Base-by-base conservation (phyloP, 2,329 filamentous ascomycete genomes). In the Penicillium sp. region DNA sequence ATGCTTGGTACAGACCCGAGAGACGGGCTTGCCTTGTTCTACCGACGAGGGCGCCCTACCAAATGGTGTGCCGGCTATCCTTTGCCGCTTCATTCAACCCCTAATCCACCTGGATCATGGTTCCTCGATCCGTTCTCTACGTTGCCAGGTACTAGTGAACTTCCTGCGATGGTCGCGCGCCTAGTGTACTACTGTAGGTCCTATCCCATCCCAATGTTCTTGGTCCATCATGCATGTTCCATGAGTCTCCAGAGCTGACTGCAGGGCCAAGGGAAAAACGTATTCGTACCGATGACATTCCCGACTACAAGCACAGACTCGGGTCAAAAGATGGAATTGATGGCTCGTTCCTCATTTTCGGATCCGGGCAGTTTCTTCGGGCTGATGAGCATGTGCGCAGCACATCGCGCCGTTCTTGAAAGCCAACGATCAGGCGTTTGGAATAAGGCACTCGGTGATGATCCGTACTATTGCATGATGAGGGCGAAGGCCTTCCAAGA, bases 271-370 rank as follows among this genome's bases (percentile, higher is more conserved):
- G 68, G 64, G 54, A 64, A 64, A 55, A 55, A 59, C 27, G 60
- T 69, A 10, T 67, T 72, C 47, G 59, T 72, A 28, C 70, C 70
- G 5, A 65, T 69, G 59, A 72, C 70, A 1, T 72, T 72, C 44
- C 64, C 69, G 7, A 63, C 63, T 31, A 68, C 68, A 35, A 52
- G 54, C 31, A 64, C 59, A 52, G 56, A 55, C 29, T 39, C 41
- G 14, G 40, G 18, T 43, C 57, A 28, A 11, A 59, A 67, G 42
- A 59, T 65, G 42, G 61, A 61, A 30, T 43, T 67, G 16, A 64
- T 71, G 49, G 58, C 67, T 34, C 57, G 60, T 41, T 62, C 61
- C 14, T 63, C 65, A n/a, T 64, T 68, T 31, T 64, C 64, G 3
- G 68, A 67, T 41, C 57, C 66, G 4, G 68, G 68, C 9, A 66